Conservation (phyloP, 192 early-diverging fungal genomes). For the Linnemannia elongata region DNA sequence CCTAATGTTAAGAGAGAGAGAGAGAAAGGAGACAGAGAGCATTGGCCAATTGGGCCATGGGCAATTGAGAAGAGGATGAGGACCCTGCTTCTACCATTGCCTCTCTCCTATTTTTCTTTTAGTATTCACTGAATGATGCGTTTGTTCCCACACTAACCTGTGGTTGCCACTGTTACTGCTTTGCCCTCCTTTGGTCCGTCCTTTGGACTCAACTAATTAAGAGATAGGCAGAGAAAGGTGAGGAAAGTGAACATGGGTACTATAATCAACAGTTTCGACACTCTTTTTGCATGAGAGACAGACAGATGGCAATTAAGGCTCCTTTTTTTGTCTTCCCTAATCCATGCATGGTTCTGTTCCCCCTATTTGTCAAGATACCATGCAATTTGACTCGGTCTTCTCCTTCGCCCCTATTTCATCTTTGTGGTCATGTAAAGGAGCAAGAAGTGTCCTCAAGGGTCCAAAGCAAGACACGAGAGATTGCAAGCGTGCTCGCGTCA, state of each 20-base stretch:
- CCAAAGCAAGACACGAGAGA: not conserved
- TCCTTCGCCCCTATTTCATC: too few relatives aligned
- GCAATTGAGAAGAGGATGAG: not conserved
- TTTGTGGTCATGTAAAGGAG: too few relatives aligned
- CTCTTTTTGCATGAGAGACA: too few relatives aligned
- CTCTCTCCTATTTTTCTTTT: not conserved
- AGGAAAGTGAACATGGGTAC: not conserved
- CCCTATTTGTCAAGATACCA: too few relatives aligned
- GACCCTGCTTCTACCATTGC: not conserved
- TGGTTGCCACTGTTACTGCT: not conserved
- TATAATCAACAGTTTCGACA: not conserved
- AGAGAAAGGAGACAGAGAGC: not conserved
- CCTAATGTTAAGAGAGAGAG: not conserved
- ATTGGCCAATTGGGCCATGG: not conserved
- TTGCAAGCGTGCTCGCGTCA: not conserved
- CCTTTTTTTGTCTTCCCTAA: too few relatives aligned
- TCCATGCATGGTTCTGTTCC: too few relatives aligned
- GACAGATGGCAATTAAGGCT: too few relatives aligned
- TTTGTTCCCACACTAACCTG: constrained; percentile 4
- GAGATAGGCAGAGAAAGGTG: not conserved
- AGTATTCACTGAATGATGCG: too few relatives aligned
- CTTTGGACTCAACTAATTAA: not conserved
- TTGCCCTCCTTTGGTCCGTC: not conserved
- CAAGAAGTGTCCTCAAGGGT: not conserved
- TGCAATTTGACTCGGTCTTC: too few relatives aligned